Percentiles rank a stretch among this genome's conserved stretches.
Conservation (phyloP, 192 early-diverging fungal genomes). For the Fimicolochytrium jonesii region DNA sequence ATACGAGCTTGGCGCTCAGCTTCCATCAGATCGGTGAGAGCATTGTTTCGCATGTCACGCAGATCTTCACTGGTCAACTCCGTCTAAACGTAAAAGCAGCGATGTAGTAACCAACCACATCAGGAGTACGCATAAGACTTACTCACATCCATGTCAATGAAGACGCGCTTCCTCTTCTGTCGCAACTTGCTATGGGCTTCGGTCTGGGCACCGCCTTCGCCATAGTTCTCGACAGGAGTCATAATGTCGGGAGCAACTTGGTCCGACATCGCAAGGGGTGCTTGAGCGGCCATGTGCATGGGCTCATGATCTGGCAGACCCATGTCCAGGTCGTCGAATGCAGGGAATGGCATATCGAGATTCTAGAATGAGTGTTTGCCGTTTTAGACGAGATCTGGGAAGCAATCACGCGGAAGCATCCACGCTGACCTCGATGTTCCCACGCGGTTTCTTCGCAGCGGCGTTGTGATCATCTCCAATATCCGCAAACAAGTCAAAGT, state of each 20-base stretch:
- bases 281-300: not conserved
- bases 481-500: constrained; percentile 26
- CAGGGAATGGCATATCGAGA: too few species aligned
- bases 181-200: not conserved
- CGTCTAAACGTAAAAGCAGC: constrained; percentile 10
- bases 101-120: too few species aligned
- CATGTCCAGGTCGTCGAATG: too few species aligned
- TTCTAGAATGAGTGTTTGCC: too few species aligned
- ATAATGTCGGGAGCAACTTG: not conserved
- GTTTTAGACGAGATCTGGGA: too few species aligned
- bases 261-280: too few species aligned
- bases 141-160: constrained; percentile 12
- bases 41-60: constrained; percentile 8
- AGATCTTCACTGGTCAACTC: constrained; percentile 17
- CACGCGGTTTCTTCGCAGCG: not conserved
- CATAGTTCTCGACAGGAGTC: not conserved
- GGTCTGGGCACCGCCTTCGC: not conserved
- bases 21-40: not conserved
- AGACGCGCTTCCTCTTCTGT: not conserved
- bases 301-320: not conserved
- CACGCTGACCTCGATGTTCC: not conserved
- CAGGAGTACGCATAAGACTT: not conserved
- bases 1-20: constrained; percentile 7
- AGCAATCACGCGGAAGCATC: too few species aligned
- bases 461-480: constrained; percentile 6